Percentiles rank a stretch among this genome's conserved stretches.
These are phyloP conservation scores for Ascoidea asiatica DNA, from an alignment of 805 yeast genomes.

Conservation along the genomic window DNA sequence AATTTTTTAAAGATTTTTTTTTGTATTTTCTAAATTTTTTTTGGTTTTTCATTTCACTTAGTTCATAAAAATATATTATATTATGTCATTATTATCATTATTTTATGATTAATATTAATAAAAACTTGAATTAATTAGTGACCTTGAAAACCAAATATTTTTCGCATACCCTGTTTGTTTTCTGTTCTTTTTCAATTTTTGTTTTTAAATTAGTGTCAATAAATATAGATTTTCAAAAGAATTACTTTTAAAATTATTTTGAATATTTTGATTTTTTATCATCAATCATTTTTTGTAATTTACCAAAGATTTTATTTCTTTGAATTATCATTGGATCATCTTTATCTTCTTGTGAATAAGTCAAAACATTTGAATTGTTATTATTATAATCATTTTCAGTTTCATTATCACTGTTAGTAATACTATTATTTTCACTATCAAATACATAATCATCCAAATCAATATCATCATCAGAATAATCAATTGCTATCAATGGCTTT, in stretches of 20 bases:
- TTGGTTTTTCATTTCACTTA: too few relatives aligned
- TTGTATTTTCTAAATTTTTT: not conserved
- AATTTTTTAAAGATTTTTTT: not conserved
- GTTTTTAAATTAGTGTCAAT: too few relatives aligned
- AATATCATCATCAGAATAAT: not conserved
- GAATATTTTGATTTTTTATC: constrained; percentile 13
- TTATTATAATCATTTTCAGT: not conserved
- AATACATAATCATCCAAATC: not conserved
- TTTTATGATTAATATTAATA: too few relatives aligned
- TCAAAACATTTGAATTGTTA: not conserved
- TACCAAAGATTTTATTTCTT: constrained; percentile 48
- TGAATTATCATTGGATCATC: constrained; percentile 51
- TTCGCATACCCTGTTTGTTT: too few relatives aligned
- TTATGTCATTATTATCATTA: too few relatives aligned
- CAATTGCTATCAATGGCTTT: not conserved
- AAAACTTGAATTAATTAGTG: too few relatives aligned
- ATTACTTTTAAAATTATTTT: not conserved
- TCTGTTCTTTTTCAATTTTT: too few relatives aligned
- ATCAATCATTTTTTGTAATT: constrained; percentile 40
- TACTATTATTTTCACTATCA: not conserved
- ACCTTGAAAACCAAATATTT: too few relatives aligned
- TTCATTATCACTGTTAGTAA: not conserved
- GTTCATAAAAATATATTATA: too few relatives aligned
- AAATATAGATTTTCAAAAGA: too few relatives aligned
- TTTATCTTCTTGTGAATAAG: constrained; percentile 25